phyloP scores from a whole-genome alignment of 2,329 filamentous ascomycete genomes.

The Diaporthe eres region DNA sequence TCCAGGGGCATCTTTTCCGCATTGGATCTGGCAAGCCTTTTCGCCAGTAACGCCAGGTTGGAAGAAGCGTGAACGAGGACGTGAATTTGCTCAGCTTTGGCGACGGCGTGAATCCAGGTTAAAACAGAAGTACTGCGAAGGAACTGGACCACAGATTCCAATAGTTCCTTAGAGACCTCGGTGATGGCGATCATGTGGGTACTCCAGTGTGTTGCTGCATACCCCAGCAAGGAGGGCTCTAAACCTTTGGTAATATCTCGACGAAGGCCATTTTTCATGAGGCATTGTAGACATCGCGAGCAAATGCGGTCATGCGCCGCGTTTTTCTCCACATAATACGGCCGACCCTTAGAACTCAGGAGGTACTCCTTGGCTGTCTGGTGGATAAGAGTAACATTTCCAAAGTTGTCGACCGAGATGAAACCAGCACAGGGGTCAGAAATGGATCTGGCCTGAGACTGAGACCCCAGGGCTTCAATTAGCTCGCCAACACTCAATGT shows the following conservation, averaged over 20 bases:
- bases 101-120: constrained; percentile 52
- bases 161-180: background rate
- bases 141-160: background rate
- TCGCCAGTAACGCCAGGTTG: constrained; percentile 40
- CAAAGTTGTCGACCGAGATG: constrained; percentile 48
- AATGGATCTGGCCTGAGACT: constrained; percentile 43
- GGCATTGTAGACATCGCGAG: constrained; percentile 43
- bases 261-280: constrained; percentile 42
- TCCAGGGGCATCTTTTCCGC: constrained; percentile 31
- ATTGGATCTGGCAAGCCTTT: constrained; percentile 29
- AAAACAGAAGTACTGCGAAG: constrained; percentile 40
- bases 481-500: constrained; percentile 46
- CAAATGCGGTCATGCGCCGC: constrained; percentile 45
- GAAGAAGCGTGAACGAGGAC: constrained; percentile 48
- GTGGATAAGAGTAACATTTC: constrained; percentile 51
- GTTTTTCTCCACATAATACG: constrained; percentile 41
- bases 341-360: background rate
- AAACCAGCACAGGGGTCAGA: constrained; percentile 50
- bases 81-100: constrained; percentile 45
- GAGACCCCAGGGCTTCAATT: constrained; percentile 42
- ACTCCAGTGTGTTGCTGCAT: constrained; percentile 38
- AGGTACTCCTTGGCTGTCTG: constrained; percentile 55
- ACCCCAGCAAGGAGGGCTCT: constrained; percentile 43
- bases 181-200: background rate
- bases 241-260: constrained; percentile 32